A percentile compares a stretch with the other conserved stretches of the same genome.
phyloP scores from a whole-genome alignment of 2,329 filamentous ascomycete species.

The Sporothrix variecibatus region DNA sequence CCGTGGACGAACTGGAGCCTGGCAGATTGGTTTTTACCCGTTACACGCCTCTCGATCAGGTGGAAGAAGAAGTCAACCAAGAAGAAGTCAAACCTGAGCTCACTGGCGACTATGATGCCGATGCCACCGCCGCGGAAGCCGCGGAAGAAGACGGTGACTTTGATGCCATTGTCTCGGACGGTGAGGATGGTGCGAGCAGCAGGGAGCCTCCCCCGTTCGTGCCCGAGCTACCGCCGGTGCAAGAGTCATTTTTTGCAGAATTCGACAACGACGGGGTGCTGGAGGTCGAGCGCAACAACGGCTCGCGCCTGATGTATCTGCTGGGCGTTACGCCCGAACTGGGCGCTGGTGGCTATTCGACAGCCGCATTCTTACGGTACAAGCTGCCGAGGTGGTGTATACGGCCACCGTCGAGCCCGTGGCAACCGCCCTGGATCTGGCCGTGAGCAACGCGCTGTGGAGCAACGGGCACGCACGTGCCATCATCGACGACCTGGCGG shows the following conservation, averaged over 20 bases:
- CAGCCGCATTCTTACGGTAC: conserved; percentile 64
- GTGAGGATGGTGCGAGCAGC: background rate
- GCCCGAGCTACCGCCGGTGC: conserved; percentile 16
- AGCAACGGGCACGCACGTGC: conserved; percentile 65
- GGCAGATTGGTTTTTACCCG: conserved; percentile 42
- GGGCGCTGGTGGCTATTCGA: conserved; percentile 58
- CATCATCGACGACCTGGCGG: conserved; percentile 72
- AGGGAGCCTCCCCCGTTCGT: background rate
- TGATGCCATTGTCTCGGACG: background rate
- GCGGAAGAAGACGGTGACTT: background rate
- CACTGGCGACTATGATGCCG: background rate
- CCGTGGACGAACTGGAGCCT: conserved; percentile 36
- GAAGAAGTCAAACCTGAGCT: background rate
- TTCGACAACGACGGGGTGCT: conserved; percentile 20
- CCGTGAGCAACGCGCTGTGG: conserved; percentile 67
- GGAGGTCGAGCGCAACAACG: background rate
- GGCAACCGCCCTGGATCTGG: conserved; percentile 74
- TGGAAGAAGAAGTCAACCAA: background rate
- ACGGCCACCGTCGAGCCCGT: conserved; percentile 78
- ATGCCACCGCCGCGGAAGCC: background rate
- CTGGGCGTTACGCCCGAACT: conserved; percentile 65
- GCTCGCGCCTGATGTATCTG: conserved; percentile 62
- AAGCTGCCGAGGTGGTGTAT: conserved; percentile 77
- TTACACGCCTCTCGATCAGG: conserved; percentile 22
- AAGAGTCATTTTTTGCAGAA: conserved; percentile 12